These are phyloP conservation scores for Podospora didyma DNA, from an alignment of 495 filamentous ascomycete species.

Conservation along the genomic window DNA sequence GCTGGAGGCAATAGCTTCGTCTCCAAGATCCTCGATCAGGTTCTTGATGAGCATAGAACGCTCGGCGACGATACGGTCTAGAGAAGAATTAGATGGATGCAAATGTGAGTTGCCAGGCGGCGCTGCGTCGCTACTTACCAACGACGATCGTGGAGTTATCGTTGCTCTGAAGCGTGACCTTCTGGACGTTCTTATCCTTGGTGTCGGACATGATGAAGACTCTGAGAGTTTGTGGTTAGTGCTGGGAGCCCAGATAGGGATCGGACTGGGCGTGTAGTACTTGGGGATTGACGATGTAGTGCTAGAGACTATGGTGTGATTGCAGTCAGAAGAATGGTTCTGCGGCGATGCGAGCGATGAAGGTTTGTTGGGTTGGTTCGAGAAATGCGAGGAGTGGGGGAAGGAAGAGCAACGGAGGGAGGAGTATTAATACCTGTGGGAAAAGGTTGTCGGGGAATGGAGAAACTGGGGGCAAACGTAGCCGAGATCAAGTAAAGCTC, in stretches of 20 bases:
- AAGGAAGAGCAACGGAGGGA: background rate
- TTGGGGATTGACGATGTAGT: too few relatives aligned
- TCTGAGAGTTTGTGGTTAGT: too few relatives aligned
- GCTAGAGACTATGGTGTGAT: too few relatives aligned
- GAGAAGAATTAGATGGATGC: constrained; percentile 2
- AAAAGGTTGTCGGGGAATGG: too few relatives aligned
- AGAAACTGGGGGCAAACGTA: too few relatives aligned
- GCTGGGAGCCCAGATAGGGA: too few relatives aligned
- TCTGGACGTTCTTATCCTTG: constrained; percentile 10
- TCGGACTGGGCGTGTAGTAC: too few relatives aligned
- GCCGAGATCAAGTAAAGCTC: too few relatives aligned
- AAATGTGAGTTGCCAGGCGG: background rate
- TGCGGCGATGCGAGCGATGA: background rate
- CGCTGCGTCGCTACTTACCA: constrained; percentile 12
- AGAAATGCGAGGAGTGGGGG: background rate
- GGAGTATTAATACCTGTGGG: background rate
- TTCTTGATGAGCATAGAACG: constrained; percentile 95
- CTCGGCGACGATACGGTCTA: constrained; percentile 79
- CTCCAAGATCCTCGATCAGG: constrained; percentile 89
- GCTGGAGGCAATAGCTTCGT: constrained; percentile 57
- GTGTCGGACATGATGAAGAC: constrained; percentile 12
- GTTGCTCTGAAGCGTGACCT: constrained; percentile 18
- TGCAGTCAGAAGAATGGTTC: too few relatives aligned
- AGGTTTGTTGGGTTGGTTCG: background rate
- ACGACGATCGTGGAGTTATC: constrained; percentile 15